phyloP scores from a whole-genome alignment of 345 rosid genomes.

The Rubroshorea leprosula region DNA sequence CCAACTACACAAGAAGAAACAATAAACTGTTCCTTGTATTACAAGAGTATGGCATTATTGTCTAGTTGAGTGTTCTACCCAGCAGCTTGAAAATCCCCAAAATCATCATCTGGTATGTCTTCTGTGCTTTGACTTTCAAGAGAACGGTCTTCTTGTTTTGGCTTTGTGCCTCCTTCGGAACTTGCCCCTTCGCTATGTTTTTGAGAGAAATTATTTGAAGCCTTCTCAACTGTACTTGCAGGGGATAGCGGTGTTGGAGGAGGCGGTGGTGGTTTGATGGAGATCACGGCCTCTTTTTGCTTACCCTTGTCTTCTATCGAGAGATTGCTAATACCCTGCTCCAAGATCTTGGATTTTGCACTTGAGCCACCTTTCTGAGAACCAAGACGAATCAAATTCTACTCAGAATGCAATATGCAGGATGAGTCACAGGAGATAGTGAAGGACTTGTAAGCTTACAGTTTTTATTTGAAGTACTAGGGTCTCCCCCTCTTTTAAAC shows the following conservation, averaged over 20 bases:
- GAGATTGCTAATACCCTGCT: conserved; percentile 51
- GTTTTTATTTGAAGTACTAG: conserved; percentile 74
- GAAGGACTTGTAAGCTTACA: conserved; percentile 34
- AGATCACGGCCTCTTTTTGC: conserved; percentile 41
- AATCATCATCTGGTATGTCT: conserved; percentile 73
- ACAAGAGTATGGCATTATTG: background rate
- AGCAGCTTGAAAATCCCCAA: conserved; percentile 97
- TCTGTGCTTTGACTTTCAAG: conserved; percentile 27
- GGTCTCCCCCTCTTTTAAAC: conserved; percentile 91
- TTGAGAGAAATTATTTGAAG: conserved; percentile 33
- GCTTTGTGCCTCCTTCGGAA: conserved; percentile 17
- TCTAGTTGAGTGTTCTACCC: conserved; percentile 22
- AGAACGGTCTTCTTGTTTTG: conserved; percentile 26
- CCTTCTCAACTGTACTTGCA: conserved; percentile 24
- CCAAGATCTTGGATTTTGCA: conserved; percentile 45
- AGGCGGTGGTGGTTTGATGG: conserved; percentile 80
- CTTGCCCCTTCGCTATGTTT: conserved; percentile 31
- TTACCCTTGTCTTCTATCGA: conserved; percentile 55
- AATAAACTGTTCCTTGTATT: no score
- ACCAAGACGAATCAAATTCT: conserved; percentile 7
- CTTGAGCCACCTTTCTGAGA: conserved; percentile 38
- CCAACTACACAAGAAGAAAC: background rate
- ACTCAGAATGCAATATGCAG: conserved; percentile 1
- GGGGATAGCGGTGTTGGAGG: conserved; percentile 72
- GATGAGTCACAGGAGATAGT: background rate